Evolutionary conservation across 2,329 filamentous ascomycete genomes (phyloP).

Genomic region (Aspergillus aculeatus): DNA sequence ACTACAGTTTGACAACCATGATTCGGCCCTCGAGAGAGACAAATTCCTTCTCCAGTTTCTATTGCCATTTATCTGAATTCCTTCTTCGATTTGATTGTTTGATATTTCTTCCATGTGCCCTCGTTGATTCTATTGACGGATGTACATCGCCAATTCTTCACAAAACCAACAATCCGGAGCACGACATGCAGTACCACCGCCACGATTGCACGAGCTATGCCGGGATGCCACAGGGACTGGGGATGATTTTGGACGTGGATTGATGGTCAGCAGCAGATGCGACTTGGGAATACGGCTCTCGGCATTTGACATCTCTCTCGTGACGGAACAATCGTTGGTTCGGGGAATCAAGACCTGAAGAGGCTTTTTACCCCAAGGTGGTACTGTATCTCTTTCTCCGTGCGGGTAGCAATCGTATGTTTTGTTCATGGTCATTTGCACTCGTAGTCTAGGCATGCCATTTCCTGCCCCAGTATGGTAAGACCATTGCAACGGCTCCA

Average conservation of each 20-base stretch:
- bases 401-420: constrained; percentile 8
- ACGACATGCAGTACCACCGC: constrained; percentile 8
- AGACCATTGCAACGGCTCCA: not conserved
- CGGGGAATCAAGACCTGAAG: not conserved
- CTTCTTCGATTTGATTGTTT: constrained; percentile 35
- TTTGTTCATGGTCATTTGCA: not conserved
- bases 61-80: constrained; percentile 42
- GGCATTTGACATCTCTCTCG: not conserved
- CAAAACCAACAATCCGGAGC: not conserved
- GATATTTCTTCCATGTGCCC: constrained; percentile 36
- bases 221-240: constrained; percentile 14
- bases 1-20: not conserved
- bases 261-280: not conserved
- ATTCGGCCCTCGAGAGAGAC: not conserved
- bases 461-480: not conserved
- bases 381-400: constrained; percentile 3
- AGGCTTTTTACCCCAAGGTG: not conserved
- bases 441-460: not conserved
- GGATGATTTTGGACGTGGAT: constrained; percentile 5
- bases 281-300: not conserved
- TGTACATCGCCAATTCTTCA: constrained; percentile 8
- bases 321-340: not conserved
- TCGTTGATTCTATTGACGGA: constrained; percentile 11
- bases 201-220: constrained; percentile 16
- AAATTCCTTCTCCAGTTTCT: constrained; percentile 30